Conservation (phyloP, 305 asterid genomes). For the Euphrasia arctica region DNA sequence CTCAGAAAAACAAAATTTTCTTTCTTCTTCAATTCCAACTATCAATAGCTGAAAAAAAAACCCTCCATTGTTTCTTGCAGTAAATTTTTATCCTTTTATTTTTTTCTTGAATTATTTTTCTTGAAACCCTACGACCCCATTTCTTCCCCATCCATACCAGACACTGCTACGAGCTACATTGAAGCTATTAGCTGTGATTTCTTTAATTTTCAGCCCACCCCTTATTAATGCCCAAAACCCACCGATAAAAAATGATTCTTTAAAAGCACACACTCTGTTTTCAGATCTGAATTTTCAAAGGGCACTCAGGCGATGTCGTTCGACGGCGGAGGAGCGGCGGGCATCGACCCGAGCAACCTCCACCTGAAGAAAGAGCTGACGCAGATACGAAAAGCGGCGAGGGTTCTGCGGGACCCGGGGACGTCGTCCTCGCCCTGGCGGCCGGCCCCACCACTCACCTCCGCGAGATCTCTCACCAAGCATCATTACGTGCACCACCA, state of each 20-base stretch:
- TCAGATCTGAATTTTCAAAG: neutral
- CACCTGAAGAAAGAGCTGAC: constrained; percentile 90
- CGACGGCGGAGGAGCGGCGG: constrained; percentile 31
- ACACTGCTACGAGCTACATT: constrained; percentile 19
- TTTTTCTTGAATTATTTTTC: constrained; percentile 4
- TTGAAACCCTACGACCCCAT: constrained; percentile 22
- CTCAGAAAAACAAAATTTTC: too few species aligned
- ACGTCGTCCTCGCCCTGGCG: constrained; percentile 87
- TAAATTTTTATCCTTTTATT: neutral
- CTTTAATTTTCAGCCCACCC: constrained; percentile 33
- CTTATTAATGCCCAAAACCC: constrained; percentile 24
- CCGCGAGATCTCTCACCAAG: constrained; percentile 71
- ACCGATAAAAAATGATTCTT: neutral
- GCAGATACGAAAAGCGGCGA: constrained; percentile 80
- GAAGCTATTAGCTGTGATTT: constrained; percentile 35
- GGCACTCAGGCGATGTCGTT: too few species aligned
- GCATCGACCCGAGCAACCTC: constrained; percentile 73
- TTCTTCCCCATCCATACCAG: neutral
- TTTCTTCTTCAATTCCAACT: too few species aligned
- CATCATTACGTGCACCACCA: constrained; percentile 62
- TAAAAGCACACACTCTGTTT: neutral
- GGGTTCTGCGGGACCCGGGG: constrained; percentile 87
- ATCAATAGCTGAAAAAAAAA: constrained; percentile 2
- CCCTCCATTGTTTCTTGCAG: constrained; percentile 21
- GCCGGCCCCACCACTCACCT: constrained; percentile 59